A percentile compares a stretch with the other conserved stretches of the same genome.
phyloP scores from a whole-genome alignment of 192 early-diverging fungal species.

The Coemansia sp. region DNA sequence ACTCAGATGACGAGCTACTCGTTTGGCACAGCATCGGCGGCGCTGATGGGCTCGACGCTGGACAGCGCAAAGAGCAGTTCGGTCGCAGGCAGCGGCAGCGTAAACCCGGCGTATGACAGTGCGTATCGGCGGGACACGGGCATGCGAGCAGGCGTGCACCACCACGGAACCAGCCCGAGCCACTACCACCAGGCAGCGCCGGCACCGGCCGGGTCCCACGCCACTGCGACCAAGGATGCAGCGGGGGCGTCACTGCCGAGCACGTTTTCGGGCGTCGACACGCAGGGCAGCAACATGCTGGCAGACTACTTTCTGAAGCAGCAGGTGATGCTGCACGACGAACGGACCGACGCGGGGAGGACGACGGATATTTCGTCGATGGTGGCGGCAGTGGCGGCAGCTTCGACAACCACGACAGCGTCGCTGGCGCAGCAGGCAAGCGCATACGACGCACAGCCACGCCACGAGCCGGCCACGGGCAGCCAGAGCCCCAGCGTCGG shows the following conservation, averaged over 20 bases:
- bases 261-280: constrained; percentile 10
- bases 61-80: constrained; percentile 9
- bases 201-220: constrained; percentile 6
- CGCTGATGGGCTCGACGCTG: constrained; percentile 24
- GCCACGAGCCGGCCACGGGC: constrained; percentile 18
- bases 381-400: constrained; percentile 41
- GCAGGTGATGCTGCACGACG: constrained; percentile 16
- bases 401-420: constrained; percentile 3
- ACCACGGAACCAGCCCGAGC: constrained; percentile 5
- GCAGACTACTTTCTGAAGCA: constrained; percentile 48
- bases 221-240: constrained; percentile 2
- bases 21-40: constrained; percentile 32
- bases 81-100: constrained; percentile 9
- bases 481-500: constrained; percentile 2
- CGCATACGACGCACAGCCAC: constrained; percentile 5
- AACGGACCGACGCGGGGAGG: neutral
- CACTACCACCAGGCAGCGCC: constrained; percentile 8
- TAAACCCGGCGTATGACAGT: constrained; percentile 29
- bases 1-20: constrained; percentile 50
- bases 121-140: constrained; percentile 10
- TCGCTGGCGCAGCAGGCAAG: constrained; percentile 13
- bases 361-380: constrained; percentile 29
- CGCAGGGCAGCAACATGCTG: constrained; percentile 9
- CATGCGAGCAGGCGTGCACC: constrained; percentile 6
- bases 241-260: neutral